Percentiles rank a stretch among this genome's conserved stretches.
Conservation (phyloP, 306 rosid genomes). For the Astragalus glycyphyllos region DNA sequence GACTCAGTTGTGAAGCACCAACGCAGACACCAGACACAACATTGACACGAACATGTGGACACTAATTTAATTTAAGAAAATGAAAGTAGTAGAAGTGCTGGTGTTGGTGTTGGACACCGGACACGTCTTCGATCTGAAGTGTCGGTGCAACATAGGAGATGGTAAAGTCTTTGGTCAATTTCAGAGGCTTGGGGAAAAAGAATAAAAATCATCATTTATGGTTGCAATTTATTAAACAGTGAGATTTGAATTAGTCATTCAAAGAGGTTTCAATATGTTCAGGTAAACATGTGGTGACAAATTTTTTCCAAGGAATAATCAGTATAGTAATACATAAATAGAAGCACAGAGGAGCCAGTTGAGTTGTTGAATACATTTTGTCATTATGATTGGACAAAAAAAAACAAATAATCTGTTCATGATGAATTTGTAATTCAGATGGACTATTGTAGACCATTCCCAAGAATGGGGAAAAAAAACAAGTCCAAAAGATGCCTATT, state of each 20-base stretch:
- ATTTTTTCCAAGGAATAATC: neutral
- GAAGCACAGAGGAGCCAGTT: conserved; percentile 3
- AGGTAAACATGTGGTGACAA: neutral
- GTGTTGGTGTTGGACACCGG: too few species aligned
- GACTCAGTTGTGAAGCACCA: neutral
- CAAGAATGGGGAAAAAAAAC: conserved; percentile 27
- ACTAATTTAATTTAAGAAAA: too few species aligned
- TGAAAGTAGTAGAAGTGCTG: too few species aligned
- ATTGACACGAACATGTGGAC: too few species aligned
- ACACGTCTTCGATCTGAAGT: too few species aligned
- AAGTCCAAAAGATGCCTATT: conserved; percentile 10
- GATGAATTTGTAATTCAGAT: neutral
- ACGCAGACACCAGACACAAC: too few species aligned
- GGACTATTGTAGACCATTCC: neutral
- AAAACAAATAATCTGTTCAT: neutral
- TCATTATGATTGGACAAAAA: neutral
- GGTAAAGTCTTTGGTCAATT: too few species aligned
- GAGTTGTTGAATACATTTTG: neutral
- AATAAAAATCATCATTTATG: too few species aligned
- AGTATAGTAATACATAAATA: neutral
- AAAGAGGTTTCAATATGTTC: neutral
- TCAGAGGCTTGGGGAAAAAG: too few species aligned
- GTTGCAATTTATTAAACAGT: too few species aligned
- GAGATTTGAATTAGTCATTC: neutral
- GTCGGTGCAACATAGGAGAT: too few species aligned